A percentile compares a stretch with the other conserved stretches of the same genome.
Conservation (phyloP, 495 filamentous ascomycete genomes). For the Cladorrhinum samala region DNA sequence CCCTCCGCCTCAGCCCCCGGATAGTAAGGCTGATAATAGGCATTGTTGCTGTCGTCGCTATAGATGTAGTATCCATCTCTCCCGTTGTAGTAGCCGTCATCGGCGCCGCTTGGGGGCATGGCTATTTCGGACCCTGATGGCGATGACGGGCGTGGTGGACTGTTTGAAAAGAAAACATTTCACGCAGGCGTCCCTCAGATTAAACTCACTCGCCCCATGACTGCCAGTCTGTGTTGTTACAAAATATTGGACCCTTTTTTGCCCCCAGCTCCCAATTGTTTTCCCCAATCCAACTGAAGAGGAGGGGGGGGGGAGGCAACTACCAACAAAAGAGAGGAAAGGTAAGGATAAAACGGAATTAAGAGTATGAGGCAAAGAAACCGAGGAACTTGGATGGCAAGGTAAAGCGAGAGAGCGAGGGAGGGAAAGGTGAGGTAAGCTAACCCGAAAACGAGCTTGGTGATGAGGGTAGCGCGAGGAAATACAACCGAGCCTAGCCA, state of each 20-base stretch:
- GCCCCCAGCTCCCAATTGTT: too few relatives aligned
- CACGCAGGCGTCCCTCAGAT: background rate
- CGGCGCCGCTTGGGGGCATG: conserved; percentile 2
- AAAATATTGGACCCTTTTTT: too few relatives aligned
- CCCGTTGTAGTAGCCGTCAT: conserved; percentile 4
- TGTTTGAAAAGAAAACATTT: background rate
- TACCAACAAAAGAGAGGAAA: background rate
- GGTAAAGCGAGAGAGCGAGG: background rate
- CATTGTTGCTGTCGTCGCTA: background rate
- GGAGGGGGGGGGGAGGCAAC: too few relatives aligned
- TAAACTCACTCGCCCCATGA: too few relatives aligned
- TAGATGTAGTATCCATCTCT: background rate
- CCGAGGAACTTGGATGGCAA: background rate
- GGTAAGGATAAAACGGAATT: too few relatives aligned
- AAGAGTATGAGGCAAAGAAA: too few relatives aligned
- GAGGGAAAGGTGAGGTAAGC: background rate
- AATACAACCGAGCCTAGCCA: too few relatives aligned
- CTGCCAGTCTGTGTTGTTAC: too few relatives aligned
- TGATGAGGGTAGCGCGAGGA: background rate
- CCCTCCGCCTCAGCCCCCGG: background rate
- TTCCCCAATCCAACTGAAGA: background rate
- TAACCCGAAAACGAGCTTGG: background rate
- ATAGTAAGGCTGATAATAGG: background rate
- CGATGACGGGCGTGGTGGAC: background rate
- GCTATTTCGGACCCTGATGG: background rate